A percentile compares a stretch with the other conserved stretches of the same genome.
These are phyloP conservation scores for Cordyceps farinosa DNA, from an alignment of 2,329 filamentous ascomycete genomes.

Conservation along the genomic window DNA sequence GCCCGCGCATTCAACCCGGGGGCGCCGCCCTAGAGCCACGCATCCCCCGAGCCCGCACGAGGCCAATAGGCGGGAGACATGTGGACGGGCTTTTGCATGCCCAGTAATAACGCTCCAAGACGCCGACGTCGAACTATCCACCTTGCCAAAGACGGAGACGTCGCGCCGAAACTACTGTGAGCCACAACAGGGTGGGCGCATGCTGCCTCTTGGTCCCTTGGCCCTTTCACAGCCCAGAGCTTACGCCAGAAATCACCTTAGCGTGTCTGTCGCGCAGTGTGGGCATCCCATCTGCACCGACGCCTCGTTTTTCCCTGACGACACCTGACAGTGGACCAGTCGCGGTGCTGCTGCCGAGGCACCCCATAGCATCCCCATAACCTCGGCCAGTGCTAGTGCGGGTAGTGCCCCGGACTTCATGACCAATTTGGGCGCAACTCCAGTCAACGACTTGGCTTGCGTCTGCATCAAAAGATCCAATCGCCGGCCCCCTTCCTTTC, in stretches of 20 bases:
- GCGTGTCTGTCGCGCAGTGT: background rate
- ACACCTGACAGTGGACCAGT: background rate
- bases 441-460: background rate
- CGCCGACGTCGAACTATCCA: background rate
- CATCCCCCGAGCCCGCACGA: background rate
- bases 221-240: background rate
- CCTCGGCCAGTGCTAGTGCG: constrained; percentile 15
- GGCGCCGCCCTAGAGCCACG: background rate
- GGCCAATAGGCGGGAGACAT: background rate
- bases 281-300: background rate
- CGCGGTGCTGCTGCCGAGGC: constrained; percentile 10
- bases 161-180: background rate
- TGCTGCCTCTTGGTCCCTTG: background rate
- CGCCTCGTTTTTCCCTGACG: background rate
- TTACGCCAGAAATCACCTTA: background rate
- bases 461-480: constrained; percentile 7
- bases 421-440: constrained; percentile 10
- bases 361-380: constrained; percentile 13
- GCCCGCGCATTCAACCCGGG: background rate
- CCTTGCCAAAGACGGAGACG: background rate
- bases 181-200: background rate
- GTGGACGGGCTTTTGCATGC: background rate
- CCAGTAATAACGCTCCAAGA: background rate
- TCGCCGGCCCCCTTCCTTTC: background rate
- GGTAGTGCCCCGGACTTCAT: constrained; percentile 13